Percentiles rank a stretch among this genome's conserved stretches.
phyloP scores from a whole-genome alignment of 805 yeast genomes.

The Metschnikowia lochheadii region DNA sequence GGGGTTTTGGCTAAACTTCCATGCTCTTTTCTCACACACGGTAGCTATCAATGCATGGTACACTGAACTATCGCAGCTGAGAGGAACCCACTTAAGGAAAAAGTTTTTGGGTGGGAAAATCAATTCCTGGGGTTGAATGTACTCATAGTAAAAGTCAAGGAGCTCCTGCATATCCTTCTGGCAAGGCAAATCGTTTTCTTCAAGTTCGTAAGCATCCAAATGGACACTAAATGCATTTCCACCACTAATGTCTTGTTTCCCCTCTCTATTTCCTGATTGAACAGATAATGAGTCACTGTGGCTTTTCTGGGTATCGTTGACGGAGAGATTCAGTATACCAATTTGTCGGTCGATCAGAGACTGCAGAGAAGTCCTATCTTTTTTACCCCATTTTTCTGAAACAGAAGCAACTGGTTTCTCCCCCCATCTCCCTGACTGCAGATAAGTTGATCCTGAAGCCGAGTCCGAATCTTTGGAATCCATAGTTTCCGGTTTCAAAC shows the following conservation, averaged over 20 bases:
- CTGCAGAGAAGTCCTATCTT: background rate
- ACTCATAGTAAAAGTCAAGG: slow-evolving; percentile 22
- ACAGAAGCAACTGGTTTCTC: too few relatives aligned
- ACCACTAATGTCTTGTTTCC: background rate
- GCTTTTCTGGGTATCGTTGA: background rate
- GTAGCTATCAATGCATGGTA: slow-evolving; percentile 25
- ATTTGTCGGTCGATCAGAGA: slow-evolving; percentile 3
- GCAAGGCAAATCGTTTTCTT: slow-evolving; percentile 22
- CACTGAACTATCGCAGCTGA: slow-evolving; percentile 21
- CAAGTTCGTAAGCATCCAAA: slow-evolving; percentile 14
- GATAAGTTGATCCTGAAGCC: background rate
- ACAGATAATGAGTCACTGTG: background rate
- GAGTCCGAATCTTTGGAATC: background rate
- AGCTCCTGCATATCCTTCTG: slow-evolving; percentile 18
- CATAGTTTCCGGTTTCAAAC: background rate
- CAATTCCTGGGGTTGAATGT: slow-evolving; percentile 21
- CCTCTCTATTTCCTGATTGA: background rate
- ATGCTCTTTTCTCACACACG: slow-evolving; percentile 12
- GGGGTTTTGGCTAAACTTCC: slow-evolving; percentile 16
- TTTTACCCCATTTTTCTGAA: background rate
- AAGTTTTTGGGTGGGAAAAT: slow-evolving; percentile 19
- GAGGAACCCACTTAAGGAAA: slow-evolving; percentile 19
- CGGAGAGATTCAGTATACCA: slow-evolving; percentile 1
- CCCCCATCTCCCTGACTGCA: background rate
- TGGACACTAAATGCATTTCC: background rate